Conservation (phyloP, 768 basidiomycete species). For the Agrocybe praecox region DNA sequence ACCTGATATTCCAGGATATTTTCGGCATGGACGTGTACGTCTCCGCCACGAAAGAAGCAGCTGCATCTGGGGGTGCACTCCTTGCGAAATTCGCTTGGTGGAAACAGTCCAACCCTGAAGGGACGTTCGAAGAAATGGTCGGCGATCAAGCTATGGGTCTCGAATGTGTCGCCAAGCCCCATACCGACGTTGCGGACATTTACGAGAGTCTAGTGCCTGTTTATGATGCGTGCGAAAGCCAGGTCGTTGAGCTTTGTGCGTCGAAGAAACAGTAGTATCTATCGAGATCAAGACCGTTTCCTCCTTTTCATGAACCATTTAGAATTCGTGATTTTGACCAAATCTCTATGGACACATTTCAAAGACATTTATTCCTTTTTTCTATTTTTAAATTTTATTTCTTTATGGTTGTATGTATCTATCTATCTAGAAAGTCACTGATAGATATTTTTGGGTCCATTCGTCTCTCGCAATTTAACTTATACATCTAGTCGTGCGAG, state of each 20-base stretch:
- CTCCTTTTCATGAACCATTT: too few relatives aligned
- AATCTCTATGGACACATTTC: background rate
- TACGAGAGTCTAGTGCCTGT: slow-evolving; percentile 55
- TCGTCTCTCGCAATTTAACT: too few relatives aligned
- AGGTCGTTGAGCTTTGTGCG: slow-evolving; percentile 19
- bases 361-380: background rate
- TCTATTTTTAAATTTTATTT: too few relatives aligned
- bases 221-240: slow-evolving; percentile 61
- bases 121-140: slow-evolving; percentile 69
- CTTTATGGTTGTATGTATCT: too few relatives aligned
- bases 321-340: background rate
- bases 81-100: slow-evolving; percentile 76
- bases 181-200: slow-evolving; percentile 40
- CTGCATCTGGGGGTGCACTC: slow-evolving; percentile 71
- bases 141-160: slow-evolving; percentile 51
- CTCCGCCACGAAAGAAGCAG: slow-evolving; percentile 68
- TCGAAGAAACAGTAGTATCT: slow-evolving; percentile 2
- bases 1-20: slow-evolving; percentile 50
- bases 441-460: too few relatives aligned
- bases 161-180: slow-evolving; percentile 64
- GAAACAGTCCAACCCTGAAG: slow-evolving; percentile 44
- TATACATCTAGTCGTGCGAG: too few relatives aligned
- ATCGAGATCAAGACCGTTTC: too few relatives aligned
- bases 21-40: slow-evolving; percentile 76
- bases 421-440: too few relatives aligned